Conservation (phyloP, 2,329 filamentous ascomycete genomes). For the Cytospora piceicola region DNA sequence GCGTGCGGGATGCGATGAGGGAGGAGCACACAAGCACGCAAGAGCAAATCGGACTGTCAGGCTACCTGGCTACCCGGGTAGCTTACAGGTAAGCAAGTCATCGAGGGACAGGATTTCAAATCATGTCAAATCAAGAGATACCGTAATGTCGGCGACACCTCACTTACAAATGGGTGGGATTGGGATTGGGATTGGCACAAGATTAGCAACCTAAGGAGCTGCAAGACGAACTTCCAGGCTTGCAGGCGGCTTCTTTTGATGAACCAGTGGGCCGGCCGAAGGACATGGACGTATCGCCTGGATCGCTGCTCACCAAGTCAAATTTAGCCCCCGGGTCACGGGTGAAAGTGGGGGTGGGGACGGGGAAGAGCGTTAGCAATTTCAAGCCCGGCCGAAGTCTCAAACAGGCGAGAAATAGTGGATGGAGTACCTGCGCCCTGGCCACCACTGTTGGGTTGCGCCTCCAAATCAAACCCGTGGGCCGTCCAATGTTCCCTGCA, state of each 20-base stretch:
- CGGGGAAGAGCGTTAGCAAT: slow-evolving; percentile 5
- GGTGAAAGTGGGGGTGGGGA: slow-evolving; percentile 1
- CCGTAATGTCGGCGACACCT: background rate
- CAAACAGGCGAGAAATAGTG: background rate
- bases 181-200: background rate
- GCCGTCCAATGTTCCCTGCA: background rate
- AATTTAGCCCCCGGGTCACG: background rate
- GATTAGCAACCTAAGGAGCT: background rate
- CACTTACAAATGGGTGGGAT: background rate
- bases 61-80: too few species aligned
- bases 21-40: background rate
- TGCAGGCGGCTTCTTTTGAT: background rate
- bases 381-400: background rate
- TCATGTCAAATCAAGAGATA: background rate
- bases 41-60: background rate
- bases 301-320: background rate
- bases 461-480: slow-evolving; percentile 12
- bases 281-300: background rate
- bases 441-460: slow-evolving; percentile 12
- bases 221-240: background rate
- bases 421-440: slow-evolving; percentile 14
- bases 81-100: too few species aligned
- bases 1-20: background rate
- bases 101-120: background rate
- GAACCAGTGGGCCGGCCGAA: background rate